Conservation (phyloP, 1,284 basidiomycete species). For the Peniophora sp. region DNA sequence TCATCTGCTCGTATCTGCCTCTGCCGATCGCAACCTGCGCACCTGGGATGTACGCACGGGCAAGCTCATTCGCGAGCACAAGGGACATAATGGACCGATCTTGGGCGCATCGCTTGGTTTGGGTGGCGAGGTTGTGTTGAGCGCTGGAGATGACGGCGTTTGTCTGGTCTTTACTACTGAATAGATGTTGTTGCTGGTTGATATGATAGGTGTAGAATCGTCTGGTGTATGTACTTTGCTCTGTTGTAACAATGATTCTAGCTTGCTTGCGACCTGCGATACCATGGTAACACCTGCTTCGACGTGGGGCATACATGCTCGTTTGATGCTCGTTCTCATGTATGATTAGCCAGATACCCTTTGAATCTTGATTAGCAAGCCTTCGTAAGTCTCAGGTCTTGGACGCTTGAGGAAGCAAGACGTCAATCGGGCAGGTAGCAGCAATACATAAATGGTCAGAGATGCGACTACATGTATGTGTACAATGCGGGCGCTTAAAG, state of each 20-base stretch:
- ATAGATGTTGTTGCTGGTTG: constrained; percentile 10
- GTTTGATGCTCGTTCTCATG: no score
- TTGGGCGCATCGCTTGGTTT: constrained; percentile 71
- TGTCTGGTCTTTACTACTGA: constrained; percentile 76
- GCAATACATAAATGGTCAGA: no score
- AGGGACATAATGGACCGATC: constrained; percentile 80
- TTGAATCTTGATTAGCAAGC: no score
- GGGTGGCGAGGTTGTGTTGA: constrained; percentile 62
- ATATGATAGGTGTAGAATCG: background rate
- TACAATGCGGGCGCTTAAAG: constrained; percentile 8
- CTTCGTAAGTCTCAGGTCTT: no score
- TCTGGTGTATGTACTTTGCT: background rate
- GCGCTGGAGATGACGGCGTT: constrained; percentile 80
- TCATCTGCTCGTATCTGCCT: constrained; percentile 75
- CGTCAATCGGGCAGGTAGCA: no score
- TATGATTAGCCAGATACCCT: no score
- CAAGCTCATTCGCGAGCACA: constrained; percentile 69
- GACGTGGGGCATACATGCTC: no score
- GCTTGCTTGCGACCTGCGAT: no score
- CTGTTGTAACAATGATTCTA: background rate
- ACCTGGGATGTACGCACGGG: constrained; percentile 95
- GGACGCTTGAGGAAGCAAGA: no score
- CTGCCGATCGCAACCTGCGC: constrained; percentile 78
- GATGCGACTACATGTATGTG: no score
- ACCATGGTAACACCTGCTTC: no score